Evolutionary conservation across 352 stramenopile genomes (phyloP).

Genomic region (Phytopythium chamaehyphon): DNA sequence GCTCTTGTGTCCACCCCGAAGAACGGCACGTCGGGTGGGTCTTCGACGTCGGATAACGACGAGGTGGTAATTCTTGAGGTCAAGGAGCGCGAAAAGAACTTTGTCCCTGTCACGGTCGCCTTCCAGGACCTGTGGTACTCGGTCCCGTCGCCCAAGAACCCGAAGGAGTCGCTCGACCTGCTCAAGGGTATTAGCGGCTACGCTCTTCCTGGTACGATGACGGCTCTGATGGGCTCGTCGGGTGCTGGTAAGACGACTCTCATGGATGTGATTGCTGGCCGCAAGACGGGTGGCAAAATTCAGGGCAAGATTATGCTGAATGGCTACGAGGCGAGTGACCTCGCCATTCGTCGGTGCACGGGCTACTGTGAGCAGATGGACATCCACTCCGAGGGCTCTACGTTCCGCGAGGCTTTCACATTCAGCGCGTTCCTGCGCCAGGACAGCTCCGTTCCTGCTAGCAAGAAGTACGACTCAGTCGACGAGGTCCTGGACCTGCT

Average conservation of each 20-base stretch:
- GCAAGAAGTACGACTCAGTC: constrained; percentile 27
- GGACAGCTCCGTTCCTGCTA: constrained; percentile 16
- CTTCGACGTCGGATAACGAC: not conserved
- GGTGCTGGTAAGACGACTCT: constrained; percentile 84
- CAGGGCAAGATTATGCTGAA: constrained; percentile 49
- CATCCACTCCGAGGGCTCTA: constrained; percentile 79
- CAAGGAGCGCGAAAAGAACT: constrained; percentile 29
- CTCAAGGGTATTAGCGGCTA: no score
- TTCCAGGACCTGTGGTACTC: constrained; percentile 9
- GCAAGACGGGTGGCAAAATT: constrained; percentile 60
- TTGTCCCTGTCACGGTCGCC: constrained; percentile 29
- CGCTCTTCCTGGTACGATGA: constrained; percentile 56
- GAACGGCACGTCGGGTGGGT: constrained; percentile 9
- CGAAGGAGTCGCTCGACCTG: no score
- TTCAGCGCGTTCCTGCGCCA: constrained; percentile 83
- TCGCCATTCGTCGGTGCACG: constrained; percentile 42
- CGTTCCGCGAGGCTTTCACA: constrained; percentile 83
- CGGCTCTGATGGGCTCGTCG: constrained; percentile 81
- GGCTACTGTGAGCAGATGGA: constrained; percentile 84
- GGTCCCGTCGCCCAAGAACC: no score
- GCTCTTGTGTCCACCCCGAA: constrained; percentile 15
- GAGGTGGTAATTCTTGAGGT: constrained; percentile 13
- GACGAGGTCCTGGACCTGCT: constrained; percentile 29
- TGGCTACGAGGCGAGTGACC: constrained; percentile 31
- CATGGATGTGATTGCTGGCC: constrained; percentile 89